phyloP scores from a whole-genome alignment of 805 yeast genomes.

The Metschnikowia dekortorum region DNA sequence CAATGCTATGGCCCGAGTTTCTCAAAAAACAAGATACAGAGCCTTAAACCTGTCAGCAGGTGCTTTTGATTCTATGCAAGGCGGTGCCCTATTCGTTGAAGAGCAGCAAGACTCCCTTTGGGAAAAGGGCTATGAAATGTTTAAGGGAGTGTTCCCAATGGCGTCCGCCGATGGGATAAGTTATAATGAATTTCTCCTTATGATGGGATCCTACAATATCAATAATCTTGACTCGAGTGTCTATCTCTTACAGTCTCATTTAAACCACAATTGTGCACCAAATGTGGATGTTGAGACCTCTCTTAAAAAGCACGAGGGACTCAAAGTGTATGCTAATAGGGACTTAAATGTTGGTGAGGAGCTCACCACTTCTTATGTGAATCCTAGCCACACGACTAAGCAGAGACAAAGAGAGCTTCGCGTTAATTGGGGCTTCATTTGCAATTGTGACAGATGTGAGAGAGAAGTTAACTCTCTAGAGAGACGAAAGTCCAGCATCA shows the following conservation, averaged over 20 bases:
- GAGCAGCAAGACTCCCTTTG: constrained; percentile 58
- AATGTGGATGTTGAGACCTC: constrained; percentile 51
- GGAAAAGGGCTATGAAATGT: constrained; percentile 51
- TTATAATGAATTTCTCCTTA: constrained; percentile 53
- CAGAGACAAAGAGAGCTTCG: constrained; percentile 63
- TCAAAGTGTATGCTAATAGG: constrained; percentile 51
- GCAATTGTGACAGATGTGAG: constrained; percentile 64
- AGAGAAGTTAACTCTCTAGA: constrained; percentile 45
- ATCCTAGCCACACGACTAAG: constrained; percentile 56
- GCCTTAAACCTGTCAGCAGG: constrained; percentile 54
- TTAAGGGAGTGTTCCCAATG: constrained; percentile 47
- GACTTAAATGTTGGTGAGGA: constrained; percentile 64
- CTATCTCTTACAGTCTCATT: constrained; percentile 59
- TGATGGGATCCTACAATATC: constrained; percentile 70
- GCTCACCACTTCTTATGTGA: constrained; percentile 63
- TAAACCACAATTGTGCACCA: constrained; percentile 76
- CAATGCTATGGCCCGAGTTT: constrained; percentile 60
- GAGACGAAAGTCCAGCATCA: constrained; percentile 40
- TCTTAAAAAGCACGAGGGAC: constrained; percentile 45
- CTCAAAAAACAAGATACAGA: constrained; percentile 60
- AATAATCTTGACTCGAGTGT: constrained; percentile 66
- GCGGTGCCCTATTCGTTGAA: constrained; percentile 50
- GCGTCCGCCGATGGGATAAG: constrained; percentile 24
- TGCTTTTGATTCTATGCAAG: constrained; percentile 48
- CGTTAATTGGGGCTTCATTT: constrained; percentile 75